Percentiles rank a stretch among this genome's conserved stretches.
phyloP scores from a whole-genome alignment of 192 early-diverging fungal genomes.

The Lobosporangium transversale region DNA sequence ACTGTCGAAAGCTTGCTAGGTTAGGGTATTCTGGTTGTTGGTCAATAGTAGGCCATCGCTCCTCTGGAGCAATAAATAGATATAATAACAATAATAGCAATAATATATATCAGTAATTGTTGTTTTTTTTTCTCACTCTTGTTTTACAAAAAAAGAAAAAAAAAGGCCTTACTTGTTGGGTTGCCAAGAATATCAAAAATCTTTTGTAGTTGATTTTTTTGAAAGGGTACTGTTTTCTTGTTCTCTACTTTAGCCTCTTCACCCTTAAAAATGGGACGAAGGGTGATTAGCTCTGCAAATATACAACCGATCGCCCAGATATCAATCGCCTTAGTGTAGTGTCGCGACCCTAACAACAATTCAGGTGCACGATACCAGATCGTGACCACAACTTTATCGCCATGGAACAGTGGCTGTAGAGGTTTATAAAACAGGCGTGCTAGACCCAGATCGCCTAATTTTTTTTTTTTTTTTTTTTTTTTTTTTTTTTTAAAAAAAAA shows the following conservation, averaged over 20 bases:
- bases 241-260: conserved; percentile 87
- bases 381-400: conserved; percentile 91
- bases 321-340: conserved; percentile 85
- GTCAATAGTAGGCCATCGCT: conserved; percentile 79
- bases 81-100: conserved; percentile 14
- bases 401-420: conserved; percentile 80
- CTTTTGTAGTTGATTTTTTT: conserved; percentile 84
- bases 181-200: conserved; percentile 90
- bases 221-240: conserved; percentile 84
- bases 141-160: conserved; percentile 22
- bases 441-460: conserved; percentile 90
- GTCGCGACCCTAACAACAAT: conserved; percentile 85
- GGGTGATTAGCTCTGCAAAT: conserved; percentile 88
- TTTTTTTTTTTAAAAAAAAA: too few species aligned
- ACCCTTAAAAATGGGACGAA: conserved; percentile 90
- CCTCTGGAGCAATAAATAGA: conserved; percentile 54
- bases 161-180: conserved; percentile 77
- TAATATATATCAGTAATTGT: background rate
- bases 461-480: too few species aligned
- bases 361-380: conserved; percentile 98
- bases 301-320: conserved; percentile 94
- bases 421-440: conserved; percentile 84
- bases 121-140: background rate
- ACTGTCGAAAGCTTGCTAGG: conserved; percentile 68
- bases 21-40: conserved; percentile 76